phyloP scores from a whole-genome alignment of 2,329 filamentous ascomycete species.

The Pezicula carpinea region DNA sequence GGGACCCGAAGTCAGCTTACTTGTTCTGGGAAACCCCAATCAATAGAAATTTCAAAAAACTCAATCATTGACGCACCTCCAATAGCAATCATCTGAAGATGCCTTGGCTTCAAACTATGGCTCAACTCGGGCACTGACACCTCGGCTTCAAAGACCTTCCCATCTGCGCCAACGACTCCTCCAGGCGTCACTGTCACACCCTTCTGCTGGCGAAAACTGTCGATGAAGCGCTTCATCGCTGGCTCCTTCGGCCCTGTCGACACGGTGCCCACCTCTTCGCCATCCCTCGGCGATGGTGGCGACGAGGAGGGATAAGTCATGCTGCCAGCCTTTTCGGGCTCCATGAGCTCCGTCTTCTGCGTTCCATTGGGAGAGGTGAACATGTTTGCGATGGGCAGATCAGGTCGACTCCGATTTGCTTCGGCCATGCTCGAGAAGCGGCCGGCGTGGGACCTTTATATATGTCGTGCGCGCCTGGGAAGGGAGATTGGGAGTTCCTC shows the following conservation, averaged over 20 bases:
- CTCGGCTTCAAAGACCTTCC: not conserved
- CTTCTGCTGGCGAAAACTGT: conserved; percentile 1
- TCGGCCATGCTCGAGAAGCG: too few species aligned
- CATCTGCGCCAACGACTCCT: not conserved
- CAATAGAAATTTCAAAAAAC: too few species aligned
- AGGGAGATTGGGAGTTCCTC: too few species aligned
- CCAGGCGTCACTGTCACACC: not conserved
- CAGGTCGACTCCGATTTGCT: too few species aligned
- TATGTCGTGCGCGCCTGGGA: too few species aligned
- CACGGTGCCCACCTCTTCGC: not conserved
- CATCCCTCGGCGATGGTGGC: not conserved
- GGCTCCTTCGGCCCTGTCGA: not conserved
- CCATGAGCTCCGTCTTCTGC: not conserved
- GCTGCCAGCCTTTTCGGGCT: not conserved
- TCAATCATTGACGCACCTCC: too few species aligned
- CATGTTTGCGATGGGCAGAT: too few species aligned
- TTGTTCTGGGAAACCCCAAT: too few species aligned
- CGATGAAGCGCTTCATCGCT: not conserved
- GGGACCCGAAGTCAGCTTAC: too few species aligned
- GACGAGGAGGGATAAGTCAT: not conserved
- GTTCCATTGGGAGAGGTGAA: too few species aligned
- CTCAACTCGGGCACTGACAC: not conserved
- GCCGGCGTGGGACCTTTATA: too few species aligned
- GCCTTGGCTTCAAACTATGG: conserved; percentile 66
- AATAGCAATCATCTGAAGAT: conserved; percentile 95